Conservation (phyloP, 2,329 filamentous ascomycete species). For the Apiospora kogelbergensis region DNA sequence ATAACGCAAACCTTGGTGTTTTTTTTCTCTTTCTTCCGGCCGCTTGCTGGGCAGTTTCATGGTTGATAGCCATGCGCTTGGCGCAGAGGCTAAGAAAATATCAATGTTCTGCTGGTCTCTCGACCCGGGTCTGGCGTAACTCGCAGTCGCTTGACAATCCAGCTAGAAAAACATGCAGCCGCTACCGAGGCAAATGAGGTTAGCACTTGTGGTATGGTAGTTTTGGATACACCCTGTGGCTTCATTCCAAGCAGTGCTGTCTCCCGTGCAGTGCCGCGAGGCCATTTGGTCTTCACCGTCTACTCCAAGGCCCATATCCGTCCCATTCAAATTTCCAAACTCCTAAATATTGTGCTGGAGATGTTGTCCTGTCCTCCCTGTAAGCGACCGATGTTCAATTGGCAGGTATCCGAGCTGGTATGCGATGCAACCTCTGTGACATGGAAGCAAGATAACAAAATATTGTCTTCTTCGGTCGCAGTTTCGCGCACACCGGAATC, state of each 20-base stretch:
- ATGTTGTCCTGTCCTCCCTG: too few species aligned
- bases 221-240: neutral
- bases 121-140: too few species aligned
- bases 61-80: neutral
- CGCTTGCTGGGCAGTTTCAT: neutral
- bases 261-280: neutral
- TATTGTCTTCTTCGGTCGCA: neutral
- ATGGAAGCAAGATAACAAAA: neutral
- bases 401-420: neutral
- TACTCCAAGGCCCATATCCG: neutral
- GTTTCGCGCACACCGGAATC: neutral
- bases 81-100: neutral
- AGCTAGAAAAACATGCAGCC: neutral
- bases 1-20: too few species aligned
- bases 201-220: neutral
- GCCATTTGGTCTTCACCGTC: neutral
- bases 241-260: neutral
- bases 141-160: too few species aligned
- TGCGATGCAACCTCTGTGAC: neutral
- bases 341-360: neutral
- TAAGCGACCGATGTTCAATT: neutral
- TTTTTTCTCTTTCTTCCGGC: too few species aligned
- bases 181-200: neutral
- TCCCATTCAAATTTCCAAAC: neutral
- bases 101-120: neutral